Conservation (phyloP, 2,329 filamentous ascomycete genomes). For the Fusarium coicis region DNA sequence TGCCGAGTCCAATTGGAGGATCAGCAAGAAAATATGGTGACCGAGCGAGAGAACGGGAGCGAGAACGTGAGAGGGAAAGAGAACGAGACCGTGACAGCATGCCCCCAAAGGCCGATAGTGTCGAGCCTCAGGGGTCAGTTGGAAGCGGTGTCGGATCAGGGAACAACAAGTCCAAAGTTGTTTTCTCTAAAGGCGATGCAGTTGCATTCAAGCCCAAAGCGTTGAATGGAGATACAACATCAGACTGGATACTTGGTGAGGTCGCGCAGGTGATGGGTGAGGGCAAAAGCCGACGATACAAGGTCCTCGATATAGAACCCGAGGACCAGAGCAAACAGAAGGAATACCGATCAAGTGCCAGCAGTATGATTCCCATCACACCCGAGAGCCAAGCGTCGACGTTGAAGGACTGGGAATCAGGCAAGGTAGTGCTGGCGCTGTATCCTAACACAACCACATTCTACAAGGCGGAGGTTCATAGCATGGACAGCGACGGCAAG, state of each 20-base stretch:
- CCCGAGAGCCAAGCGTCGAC: constrained; percentile 59
- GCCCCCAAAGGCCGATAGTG: constrained; percentile 66
- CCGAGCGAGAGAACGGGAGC: constrained; percentile 53
- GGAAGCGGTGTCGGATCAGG: constrained; percentile 47
- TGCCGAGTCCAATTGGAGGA: constrained; percentile 55
- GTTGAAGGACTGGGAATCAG: constrained; percentile 70
- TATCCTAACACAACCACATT: constrained; percentile 89
- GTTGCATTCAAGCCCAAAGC: constrained; percentile 73
- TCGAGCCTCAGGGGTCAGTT: constrained; percentile 61
- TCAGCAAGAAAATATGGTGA: constrained; percentile 52
- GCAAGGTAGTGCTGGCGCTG: constrained; percentile 79
- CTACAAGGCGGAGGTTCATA: constrained; percentile 84
- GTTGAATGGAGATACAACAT: constrained; percentile 55
- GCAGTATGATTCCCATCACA: constrained; percentile 81
- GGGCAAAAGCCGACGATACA: constrained; percentile 80
- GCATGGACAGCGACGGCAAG: constrained; percentile 66
- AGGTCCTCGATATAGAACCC: constrained; percentile 82
- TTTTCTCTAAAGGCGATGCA: constrained; percentile 70
- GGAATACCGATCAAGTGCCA: constrained; percentile 77
- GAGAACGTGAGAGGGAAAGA: constrained; percentile 49
- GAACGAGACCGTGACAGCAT: constrained; percentile 53
- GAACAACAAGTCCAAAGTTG: constrained; percentile 60
- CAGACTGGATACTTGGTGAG: constrained; percentile 80
- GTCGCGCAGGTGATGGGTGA: constrained; percentile 81
- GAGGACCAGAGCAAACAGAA: constrained; percentile 75